Evolutionary conservation across 176 grass and related monocot species (phyloP).

Genomic region (Ensete ventricosum): DNA sequence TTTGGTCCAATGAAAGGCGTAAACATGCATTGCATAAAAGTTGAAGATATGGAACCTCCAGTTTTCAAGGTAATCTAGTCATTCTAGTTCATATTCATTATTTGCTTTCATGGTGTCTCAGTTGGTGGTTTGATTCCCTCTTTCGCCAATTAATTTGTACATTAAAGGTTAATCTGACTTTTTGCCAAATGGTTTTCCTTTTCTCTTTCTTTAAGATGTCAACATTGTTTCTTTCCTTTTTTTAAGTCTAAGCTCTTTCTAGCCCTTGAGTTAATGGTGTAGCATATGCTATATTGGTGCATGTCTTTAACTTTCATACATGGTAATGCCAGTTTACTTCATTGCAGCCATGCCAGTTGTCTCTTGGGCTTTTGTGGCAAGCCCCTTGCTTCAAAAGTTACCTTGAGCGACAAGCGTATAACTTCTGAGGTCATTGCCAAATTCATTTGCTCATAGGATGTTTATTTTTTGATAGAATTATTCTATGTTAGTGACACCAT

Average conservation of each 20-base stretch:
- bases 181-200: no score
- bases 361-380: conserved; percentile 1
- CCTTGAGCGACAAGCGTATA: conserved; percentile 2
- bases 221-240: neutral
- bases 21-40: conserved; percentile 62
- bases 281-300: neutral
- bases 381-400: conserved; percentile 9
- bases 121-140: neutral
- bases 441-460: neutral
- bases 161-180: neutral
- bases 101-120: neutral
- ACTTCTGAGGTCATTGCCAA: neutral
- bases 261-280: neutral
- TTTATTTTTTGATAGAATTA: neutral
- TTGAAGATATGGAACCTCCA: conserved; percentile 88
- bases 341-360: conserved; percentile 2
- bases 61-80: conserved; percentile 69
- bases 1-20: conserved; percentile 97
- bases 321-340: neutral
- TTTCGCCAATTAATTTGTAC: neutral
- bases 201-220: neutral
- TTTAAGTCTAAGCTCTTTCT: neutral
- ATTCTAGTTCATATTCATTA: neutral
- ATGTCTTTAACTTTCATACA: neutral
- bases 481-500: neutral